Base-by-base conservation (phyloP, 1,139 yeast species). In the Candida albicans region DNA sequence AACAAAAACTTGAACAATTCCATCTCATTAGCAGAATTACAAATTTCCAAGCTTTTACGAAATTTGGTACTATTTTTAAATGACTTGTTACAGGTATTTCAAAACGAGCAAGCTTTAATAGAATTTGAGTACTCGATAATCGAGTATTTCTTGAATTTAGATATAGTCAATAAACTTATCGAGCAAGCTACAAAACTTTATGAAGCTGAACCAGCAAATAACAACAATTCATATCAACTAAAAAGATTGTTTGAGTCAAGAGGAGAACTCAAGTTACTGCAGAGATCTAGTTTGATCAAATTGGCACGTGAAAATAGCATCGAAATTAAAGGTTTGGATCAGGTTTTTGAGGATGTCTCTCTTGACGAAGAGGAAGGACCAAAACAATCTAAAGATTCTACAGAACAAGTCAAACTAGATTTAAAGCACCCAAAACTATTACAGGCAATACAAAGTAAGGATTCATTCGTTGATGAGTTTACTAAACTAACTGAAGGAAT, bases 251-350 rank as follows among this genome's bases (percentile, higher is more conserved):
- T 62, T 33, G 82, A 76, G 46, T 64, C 62, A 37, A 59, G 72
- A 40, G 85, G 80, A 0, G 81, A 78, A 38, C 50, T 79, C 12
- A 61, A 67, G 29, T 53, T 78, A 14, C 51, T 69, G 27, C 79
- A 77, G 50, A 61, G 84, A 46, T 67, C 77, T 1, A 65, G 65
- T 31, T 52, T 79, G 2, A 50, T 65, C 1, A 65, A 64, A 14
- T 45, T 79, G 3, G 84, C 75, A 0, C 49, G 52, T 3, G 36
- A 48, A 0, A 57, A 57, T 27, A 69, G 67, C 0, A 75, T 65
- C 45, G 43, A 44, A 1, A 62, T 83, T 8, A 63, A 67, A 57
- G 47, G 52, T 18, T 49, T 62, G 7, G 48, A 54, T 37, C 52
- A 49, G n/a, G 41, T 51, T 6, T 57, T 70, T 49, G 65, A 65